A percentile compares a stretch with the other conserved stretches of the same genome.
Evolutionary conservation across 1,284 basidiomycete species (phyloP).

Genomic region (Malassezia yamatoensis): DNA sequence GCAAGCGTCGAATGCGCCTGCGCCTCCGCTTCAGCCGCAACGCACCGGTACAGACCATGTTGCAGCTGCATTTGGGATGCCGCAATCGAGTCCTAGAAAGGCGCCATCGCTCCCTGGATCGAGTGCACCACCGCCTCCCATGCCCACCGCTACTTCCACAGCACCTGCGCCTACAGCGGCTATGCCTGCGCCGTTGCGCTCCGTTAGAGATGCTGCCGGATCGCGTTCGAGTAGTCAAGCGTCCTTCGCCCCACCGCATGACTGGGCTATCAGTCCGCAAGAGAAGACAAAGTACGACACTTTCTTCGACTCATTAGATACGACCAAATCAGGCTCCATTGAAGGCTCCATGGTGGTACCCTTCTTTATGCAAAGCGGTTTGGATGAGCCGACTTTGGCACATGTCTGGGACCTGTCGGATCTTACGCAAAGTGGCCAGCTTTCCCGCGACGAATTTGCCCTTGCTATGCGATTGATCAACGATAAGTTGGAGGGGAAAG

Average conservation of each 20-base stretch:
- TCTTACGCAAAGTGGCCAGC: slow-evolving; percentile 72
- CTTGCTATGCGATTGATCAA: slow-evolving; percentile 93
- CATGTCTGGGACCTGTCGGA: slow-evolving; percentile 94
- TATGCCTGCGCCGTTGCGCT: too few relatives aligned
- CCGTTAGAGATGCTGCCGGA: too few relatives aligned
- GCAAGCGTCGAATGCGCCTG: slow-evolving; percentile 51
- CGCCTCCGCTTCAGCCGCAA: slow-evolving; percentile 10
- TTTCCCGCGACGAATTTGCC: slow-evolving; percentile 87
- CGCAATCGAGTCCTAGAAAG: neutral
- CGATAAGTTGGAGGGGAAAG: slow-evolving; percentile 70
- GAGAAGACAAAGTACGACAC: slow-evolving; percentile 73
- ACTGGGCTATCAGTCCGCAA: slow-evolving; percentile 73
- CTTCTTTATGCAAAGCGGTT: slow-evolving; percentile 85
- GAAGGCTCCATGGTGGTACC: slow-evolving; percentile 90
- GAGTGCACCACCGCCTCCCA: slow-evolving; percentile 7
- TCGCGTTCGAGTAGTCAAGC: slow-evolving; percentile 52
- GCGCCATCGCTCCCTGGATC: neutral
- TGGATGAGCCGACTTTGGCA: slow-evolving; percentile 73
- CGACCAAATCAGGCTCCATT: slow-evolving; percentile 65
- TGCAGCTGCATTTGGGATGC: slow-evolving; percentile 28
- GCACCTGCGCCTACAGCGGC: neutral
- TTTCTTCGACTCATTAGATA: slow-evolving; percentile 75
- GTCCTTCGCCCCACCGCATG: slow-evolving; percentile 21
- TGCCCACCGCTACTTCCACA: slow-evolving; percentile 56
- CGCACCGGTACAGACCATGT: slow-evolving; percentile 12